Conservation (phyloP, 2,329 filamentous ascomycete species). For the Emydomyces testavorans region DNA sequence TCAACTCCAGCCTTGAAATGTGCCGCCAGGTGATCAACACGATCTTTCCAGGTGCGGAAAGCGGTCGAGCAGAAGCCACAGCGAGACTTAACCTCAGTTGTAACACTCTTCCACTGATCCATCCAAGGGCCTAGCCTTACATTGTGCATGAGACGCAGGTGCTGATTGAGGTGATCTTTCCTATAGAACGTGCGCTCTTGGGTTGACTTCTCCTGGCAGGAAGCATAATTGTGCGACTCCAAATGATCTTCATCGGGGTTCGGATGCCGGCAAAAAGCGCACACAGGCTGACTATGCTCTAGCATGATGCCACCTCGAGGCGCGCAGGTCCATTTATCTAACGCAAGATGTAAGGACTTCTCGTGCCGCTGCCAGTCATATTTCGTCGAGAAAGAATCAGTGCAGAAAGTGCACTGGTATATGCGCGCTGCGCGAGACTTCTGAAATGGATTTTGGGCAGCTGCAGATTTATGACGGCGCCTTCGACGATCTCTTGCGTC, state of each 20-base stretch:
- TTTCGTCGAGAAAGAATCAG: constrained; percentile 46
- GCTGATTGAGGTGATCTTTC: constrained; percentile 52
- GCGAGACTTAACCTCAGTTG: constrained; percentile 42
- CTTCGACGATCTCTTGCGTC: constrained; percentile 48
- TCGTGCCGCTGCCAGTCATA: constrained; percentile 51
- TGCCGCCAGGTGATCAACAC: constrained; percentile 32
- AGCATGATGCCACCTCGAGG: constrained; percentile 45
- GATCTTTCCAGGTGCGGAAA: constrained; percentile 36
- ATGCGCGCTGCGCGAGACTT: constrained; percentile 37
- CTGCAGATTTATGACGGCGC: constrained; percentile 41
- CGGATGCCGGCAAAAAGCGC: constrained; percentile 47
- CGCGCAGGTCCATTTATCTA: constrained; percentile 51
- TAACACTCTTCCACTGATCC: constrained; percentile 49
- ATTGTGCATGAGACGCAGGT: constrained; percentile 49
- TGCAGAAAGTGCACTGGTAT: constrained; percentile 49
- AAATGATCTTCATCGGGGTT: constrained; percentile 47
- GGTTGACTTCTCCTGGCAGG: constrained; percentile 49
- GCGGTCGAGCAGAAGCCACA: constrained; percentile 35
- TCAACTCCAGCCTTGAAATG: constrained; percentile 31
- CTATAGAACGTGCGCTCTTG: constrained; percentile 51
- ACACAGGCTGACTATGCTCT: constrained; percentile 41
- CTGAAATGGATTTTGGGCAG: constrained; percentile 32
- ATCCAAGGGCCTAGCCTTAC: constrained; percentile 45
- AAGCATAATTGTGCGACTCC: constrained; percentile 47
- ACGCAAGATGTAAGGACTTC: constrained; percentile 45